Conservation (phyloP, 139 green algal species). For the Nannochloris sp. region DNA sequence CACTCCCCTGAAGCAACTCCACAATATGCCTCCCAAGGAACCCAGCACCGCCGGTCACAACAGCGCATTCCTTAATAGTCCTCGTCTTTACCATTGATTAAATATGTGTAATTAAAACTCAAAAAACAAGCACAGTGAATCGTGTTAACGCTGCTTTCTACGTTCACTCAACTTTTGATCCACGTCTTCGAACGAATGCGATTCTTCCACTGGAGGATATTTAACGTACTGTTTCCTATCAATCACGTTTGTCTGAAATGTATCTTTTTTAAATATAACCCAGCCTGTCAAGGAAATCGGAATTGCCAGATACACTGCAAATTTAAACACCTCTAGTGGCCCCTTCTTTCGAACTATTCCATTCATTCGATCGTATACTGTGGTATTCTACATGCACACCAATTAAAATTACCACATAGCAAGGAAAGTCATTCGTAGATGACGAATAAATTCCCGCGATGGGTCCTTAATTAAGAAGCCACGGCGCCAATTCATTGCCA, state of each 20-base stretch:
- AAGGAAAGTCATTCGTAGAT: too few relatives aligned
- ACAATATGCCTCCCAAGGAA: constrained; percentile 79
- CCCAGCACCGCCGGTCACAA: constrained; percentile 69
- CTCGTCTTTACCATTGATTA: too few relatives aligned
- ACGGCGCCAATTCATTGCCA: too few relatives aligned
- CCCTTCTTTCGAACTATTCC: too few relatives aligned
- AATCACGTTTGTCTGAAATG: constrained; percentile 50
- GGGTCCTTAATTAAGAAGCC: too few relatives aligned
- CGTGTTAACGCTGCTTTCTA: neutral
- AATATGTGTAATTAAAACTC: neutral
- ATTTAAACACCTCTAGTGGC: constrained; percentile 58
- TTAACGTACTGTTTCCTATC: constrained; percentile 27
- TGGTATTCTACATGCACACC: too few relatives aligned
- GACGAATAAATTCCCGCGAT: too few relatives aligned
- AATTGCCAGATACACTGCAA: constrained; percentile 54
- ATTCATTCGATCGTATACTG: too few relatives aligned
- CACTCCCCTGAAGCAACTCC: constrained; percentile 46
- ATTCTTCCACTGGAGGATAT: constrained; percentile 28
- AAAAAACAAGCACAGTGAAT: neutral
- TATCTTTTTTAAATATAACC: constrained; percentile 43
- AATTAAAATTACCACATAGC: too few relatives aligned
- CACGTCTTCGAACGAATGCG: constrained; percentile 22
- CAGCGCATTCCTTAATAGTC: constrained; percentile 2
- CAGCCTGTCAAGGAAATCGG: constrained; percentile 54
- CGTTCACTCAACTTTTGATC: constrained; percentile 6